Evolutionary conservation across 805 yeast species (phyloP), one percentile per base, ranked within the genome.

Genomic region (Kodamaea neixiangensis): DNA sequence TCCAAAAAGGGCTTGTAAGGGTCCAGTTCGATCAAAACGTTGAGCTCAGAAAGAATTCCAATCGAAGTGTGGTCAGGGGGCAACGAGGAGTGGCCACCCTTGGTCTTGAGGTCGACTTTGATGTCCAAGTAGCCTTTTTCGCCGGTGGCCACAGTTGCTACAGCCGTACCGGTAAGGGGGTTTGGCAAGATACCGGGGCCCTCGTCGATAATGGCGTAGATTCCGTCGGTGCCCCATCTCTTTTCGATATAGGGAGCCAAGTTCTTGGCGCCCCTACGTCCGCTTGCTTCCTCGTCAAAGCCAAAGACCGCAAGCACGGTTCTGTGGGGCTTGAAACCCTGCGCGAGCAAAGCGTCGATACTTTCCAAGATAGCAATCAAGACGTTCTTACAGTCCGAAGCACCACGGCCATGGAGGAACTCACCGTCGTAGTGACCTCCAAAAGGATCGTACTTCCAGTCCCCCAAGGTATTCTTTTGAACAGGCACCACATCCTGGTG

Each of bases 401-500:
- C 65, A 37, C 97, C 97, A 59, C 96, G 78, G 2, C 96, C 96
- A 79, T 82, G 87, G 3, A 90, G 58, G 39, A 63, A 68, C 21
- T 75, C 71, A 13, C 89, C 91, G 58, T 89, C 96, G 61, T 72
- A 87, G 58, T 77, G 71, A 2, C 74, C 77, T 10, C 58, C 66
- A 51, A 82, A 86, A 2, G 96, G 96, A 9, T 83, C 84, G 61
- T 81, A 73, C 0, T 69, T 68, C 96, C 96, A 89, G 50, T 79
- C 72, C 21, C 62, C 66, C 47, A 75, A 65, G 0, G 90, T 82
- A 25, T 76, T 79, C 11, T 66, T 63, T 58, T 83, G 87, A 7
- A 87, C 86, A 1, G 96, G 96, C 19, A 89, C 96, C 3, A 85
- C 89, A 60, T 88, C 96, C 64, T 81, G 86, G 63, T 89, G 96